Base-by-base conservation (phyloP, 495 filamentous ascomycete genomes). In the Trichocladium uniseriatum region DNA sequence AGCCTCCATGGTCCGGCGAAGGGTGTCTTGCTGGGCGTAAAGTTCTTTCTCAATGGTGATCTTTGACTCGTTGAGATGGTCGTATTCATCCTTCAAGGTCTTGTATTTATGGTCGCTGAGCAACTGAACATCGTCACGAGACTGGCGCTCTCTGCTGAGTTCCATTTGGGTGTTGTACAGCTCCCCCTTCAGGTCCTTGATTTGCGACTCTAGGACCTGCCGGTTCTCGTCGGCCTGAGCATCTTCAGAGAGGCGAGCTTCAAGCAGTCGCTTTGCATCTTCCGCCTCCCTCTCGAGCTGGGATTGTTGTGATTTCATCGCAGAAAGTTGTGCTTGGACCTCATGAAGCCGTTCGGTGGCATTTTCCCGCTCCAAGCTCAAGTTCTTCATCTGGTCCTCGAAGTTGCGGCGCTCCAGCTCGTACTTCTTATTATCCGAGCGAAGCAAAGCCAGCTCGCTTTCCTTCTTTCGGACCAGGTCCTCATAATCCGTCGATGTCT, bases 21-120 rank as follows among this genome's bases (percentile, higher is more conserved):
- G 79, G 13, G 85, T 86, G 61, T 98, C 92, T 64, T 96, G 90
- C 57, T 97, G 92, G n/a, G 85, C 81, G 62, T 96, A 97, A 67
- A 98, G 88, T 65, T 97, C 94, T 65, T 95, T 96, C 63, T 98
- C 92, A 46, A 98, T 96, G 34, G 77, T 92, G 56, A 96, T 95
- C 66, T 98, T 98, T 5, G 90, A 84, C 32, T 95, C 88, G 54
- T 94, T 95, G 13, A 98, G 74, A n/a, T 77, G 76, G 27, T 90
- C 78, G 57, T 84, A 94, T 49, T 97, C 90, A 18, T 89, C 80
- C 57, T 87, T 82, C 48, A 98, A 68, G 37, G 82, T 80, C 15
- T 82, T 72, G 51, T 83, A 83, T 58, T 92, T 94, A 69, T 95
- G 89, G 52, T 96, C 88, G 2, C 86, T 79, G 49, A 96, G 85